Conservation (phyloP, 179 eudicot genomes). For the Nepenthes alata region DNA sequence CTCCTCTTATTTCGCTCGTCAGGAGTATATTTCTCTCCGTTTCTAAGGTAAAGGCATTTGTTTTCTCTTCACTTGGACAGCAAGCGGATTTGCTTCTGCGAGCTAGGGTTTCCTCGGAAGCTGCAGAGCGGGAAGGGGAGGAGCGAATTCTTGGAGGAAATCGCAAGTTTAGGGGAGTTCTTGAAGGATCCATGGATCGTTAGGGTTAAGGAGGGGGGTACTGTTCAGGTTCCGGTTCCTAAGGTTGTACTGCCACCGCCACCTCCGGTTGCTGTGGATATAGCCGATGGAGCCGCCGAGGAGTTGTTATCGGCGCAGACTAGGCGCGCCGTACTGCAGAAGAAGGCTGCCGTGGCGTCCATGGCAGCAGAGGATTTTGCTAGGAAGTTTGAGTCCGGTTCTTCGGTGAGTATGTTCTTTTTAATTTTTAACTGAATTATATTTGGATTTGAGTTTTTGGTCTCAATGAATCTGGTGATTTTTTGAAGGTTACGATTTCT, state of each 20-base stretch:
- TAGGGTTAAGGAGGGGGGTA: constrained; percentile 32
- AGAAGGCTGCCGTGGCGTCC: constrained; percentile 63
- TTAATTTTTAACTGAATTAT: no score
- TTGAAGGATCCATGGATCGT: constrained; percentile 51
- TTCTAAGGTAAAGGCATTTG: not conserved
- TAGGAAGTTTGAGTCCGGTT: constrained; percentile 58
- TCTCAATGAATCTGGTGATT: no score
- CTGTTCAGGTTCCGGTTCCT: constrained; percentile 69
- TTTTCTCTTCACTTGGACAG: constrained; percentile 22
- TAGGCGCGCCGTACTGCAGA: constrained; percentile 68
- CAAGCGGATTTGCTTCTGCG: constrained; percentile 72
- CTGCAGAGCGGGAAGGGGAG: constrained; percentile 17
- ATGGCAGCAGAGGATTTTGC: constrained; percentile 76
- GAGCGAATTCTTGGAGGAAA: constrained; percentile 26
- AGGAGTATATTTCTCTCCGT: constrained; percentile 2
- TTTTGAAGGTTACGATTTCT: no score
- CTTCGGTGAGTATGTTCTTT: no score
- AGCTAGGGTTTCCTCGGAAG: constrained; percentile 49
- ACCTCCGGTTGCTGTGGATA: constrained; percentile 16
- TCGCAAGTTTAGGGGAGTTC: constrained; percentile 31
- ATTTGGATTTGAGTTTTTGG: no score
- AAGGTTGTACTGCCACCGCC: constrained; percentile 42
- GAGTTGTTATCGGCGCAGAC: constrained; percentile 65
- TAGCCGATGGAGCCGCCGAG: constrained; percentile 16
- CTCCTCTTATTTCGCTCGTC: not conserved